These are phyloP conservation scores for Pythium insidiosum DNA, from an alignment of 352 stramenopile genomes.

Conservation along the genomic window DNA sequence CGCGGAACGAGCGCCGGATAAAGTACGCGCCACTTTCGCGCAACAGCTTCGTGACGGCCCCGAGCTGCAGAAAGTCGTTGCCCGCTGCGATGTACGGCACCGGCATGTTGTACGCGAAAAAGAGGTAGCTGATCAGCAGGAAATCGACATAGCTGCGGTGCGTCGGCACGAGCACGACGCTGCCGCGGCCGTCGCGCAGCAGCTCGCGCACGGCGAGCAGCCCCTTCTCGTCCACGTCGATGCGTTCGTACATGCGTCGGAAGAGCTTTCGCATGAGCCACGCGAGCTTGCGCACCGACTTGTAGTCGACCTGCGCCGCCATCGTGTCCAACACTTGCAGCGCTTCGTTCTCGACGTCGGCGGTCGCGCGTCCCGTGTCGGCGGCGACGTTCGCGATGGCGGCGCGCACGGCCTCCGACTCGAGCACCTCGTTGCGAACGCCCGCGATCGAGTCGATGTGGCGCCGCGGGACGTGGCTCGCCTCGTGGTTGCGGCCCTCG, in stretches of 20 bases:
- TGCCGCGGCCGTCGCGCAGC: conserved; percentile 34
- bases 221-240: conserved; percentile 77
- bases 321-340: conserved; percentile 64
- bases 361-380: conserved; percentile 19
- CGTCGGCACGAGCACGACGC: conserved; percentile 77
- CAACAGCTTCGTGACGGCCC: conserved; percentile 47
- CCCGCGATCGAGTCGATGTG: conserved; percentile 52
- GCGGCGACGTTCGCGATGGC: conserved; percentile 39
- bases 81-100: conserved; percentile 76
- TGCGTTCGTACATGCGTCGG: conserved; percentile 82
- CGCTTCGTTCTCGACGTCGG: conserved; percentile 49
- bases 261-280: conserved; percentile 80
- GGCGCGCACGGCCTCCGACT: conserved; percentile 39
- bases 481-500: conserved; percentile 82
- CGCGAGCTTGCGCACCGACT: conserved; percentile 61
- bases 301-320: conserved; percentile 71
- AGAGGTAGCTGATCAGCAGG: conserved; percentile 81
- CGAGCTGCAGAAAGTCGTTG: conserved; percentile 78
- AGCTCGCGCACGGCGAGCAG: conserved; percentile 62
- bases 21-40: conserved; percentile 74
- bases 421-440: conserved; percentile 67
- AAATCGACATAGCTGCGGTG: conserved; percentile 85
- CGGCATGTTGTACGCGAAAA: conserved; percentile 85
- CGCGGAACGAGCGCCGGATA: conserved; percentile 67
- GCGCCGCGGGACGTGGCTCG: conserved; percentile 69